Percentiles rank a stretch among this genome's conserved stretches.
phyloP scores from a whole-genome alignment of 177 flowering plant genomes.

The Vitis hybrid region DNA sequence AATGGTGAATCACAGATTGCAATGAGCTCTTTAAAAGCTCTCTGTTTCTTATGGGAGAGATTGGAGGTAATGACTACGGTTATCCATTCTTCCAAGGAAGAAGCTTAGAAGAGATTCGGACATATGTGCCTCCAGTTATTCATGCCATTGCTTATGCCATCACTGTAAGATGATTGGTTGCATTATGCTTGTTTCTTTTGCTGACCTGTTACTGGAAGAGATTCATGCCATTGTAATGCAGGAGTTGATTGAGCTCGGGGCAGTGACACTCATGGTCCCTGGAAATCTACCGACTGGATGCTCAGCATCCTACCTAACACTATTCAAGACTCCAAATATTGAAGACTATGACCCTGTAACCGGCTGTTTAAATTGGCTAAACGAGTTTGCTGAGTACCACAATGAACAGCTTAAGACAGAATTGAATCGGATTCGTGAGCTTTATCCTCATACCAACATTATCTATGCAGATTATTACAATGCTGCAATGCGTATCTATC shows the following conservation, averaged over 20 bases:
- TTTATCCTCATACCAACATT: constrained; percentile 28
- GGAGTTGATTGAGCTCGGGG: constrained; percentile 34
- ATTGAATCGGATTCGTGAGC: constrained; percentile 12
- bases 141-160: constrained; percentile 19
- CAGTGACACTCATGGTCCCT: constrained; percentile 31
- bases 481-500: constrained; percentile 10
- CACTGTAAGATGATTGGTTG: constrained; percentile 11
- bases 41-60: constrained; percentile 40
- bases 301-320: constrained; percentile 14
- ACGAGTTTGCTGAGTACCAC: constrained; percentile 29
- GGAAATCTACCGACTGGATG: constrained; percentile 41
- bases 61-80: constrained; percentile 44
- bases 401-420: constrained; percentile 31
- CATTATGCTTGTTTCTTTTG: too few relatives aligned
- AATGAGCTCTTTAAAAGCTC: constrained; percentile 16
- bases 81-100: constrained; percentile 10
- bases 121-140: constrained; percentile 29
- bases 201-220: too few relatives aligned
- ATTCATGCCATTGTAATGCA: neutral
- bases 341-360: constrained; percentile 28
- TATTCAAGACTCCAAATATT: neutral
- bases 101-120: constrained; percentile 15
- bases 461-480: constrained; percentile 31
- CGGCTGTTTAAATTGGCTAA: constrained; percentile 37
- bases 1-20: constrained; percentile 20